These are phyloP conservation scores for Penicillium psychrofluorescens DNA, from an alignment of 495 filamentous ascomycete genomes.

Conservation along the genomic window DNA sequence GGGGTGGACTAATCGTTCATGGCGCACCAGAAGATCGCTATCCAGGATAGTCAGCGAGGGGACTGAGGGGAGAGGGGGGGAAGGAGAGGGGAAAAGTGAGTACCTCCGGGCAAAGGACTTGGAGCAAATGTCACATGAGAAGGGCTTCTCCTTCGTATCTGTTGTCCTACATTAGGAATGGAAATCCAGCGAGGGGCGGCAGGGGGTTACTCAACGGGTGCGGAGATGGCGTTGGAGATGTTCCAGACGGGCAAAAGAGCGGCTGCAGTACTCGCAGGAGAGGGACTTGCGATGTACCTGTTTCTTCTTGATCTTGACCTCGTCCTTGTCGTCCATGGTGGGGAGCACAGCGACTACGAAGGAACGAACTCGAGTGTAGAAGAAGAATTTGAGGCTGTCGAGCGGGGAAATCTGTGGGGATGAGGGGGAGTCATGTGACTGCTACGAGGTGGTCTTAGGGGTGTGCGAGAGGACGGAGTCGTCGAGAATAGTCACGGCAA, in stretches of 20 bases:
- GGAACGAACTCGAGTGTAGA: neutral
- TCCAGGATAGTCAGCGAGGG: conserved; percentile 21
- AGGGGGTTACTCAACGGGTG: conserved; percentile 44
- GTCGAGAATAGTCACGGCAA: too few relatives aligned
- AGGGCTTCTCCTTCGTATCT: conserved; percentile 51
- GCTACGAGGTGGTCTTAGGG: conserved; percentile 8
- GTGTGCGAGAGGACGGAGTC: too few relatives aligned
- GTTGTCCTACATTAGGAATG: conserved; percentile 20
- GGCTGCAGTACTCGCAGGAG: conserved; percentile 43
- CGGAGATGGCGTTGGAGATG: conserved; percentile 49
- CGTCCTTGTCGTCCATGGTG: conserved; percentile 39
- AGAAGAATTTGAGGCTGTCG: conserved; percentile 28
- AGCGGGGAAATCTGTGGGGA: conserved; percentile 26
- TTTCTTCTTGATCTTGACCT: conserved; percentile 40
- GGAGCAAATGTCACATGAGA: conserved; percentile 45
- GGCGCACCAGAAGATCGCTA: conserved; percentile 64
- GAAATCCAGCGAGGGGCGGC: conserved; percentile 5
- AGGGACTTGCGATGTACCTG: conserved; percentile 38
- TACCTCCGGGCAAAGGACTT: conserved; percentile 47
- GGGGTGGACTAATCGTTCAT: conserved; percentile 67
- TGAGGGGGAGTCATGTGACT: conserved; percentile 20
- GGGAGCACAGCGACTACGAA: neutral
- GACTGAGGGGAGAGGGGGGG: neutral
- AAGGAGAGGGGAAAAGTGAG: conserved; percentile 1
- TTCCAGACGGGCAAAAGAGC: conserved; percentile 44